Percentiles rank a stretch among this genome's conserved stretches.
phyloP scores from a whole-genome alignment of 1,139 yeast species.

The Wickerhamomyces sp. region DNA sequence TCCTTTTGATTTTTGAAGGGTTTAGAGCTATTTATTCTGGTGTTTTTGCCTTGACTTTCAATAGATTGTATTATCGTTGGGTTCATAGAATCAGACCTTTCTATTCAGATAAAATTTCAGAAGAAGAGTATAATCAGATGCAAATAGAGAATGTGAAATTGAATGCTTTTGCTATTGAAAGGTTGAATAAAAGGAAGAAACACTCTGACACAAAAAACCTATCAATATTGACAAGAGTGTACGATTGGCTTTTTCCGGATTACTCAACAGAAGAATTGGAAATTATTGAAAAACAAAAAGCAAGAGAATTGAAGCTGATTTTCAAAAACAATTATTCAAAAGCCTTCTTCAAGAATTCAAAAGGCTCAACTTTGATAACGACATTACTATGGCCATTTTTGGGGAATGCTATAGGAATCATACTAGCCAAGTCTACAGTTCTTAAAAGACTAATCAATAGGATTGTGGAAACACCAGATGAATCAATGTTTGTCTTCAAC shows the following conservation, averaged over 20 bases:
- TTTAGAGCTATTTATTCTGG: slow-evolving; percentile 36
- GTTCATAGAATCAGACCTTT: slow-evolving; percentile 26
- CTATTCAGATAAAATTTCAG: slow-evolving; percentile 17
- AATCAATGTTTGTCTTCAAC: slow-evolving; percentile 38
- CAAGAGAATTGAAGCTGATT: slow-evolving; percentile 24
- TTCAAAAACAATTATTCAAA: slow-evolving; percentile 28
- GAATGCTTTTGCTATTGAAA: slow-evolving; percentile 15
- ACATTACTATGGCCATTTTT: slow-evolving; percentile 35
- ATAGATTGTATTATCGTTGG: slow-evolving; percentile 40
- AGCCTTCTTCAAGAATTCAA: slow-evolving; percentile 20
- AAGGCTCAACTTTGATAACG: slow-evolving; percentile 21
- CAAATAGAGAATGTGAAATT: slow-evolving; percentile 21
- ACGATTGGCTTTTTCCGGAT: slow-evolving; percentile 8
- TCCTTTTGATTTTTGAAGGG: slow-evolving; percentile 24
- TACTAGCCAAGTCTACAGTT: slow-evolving; percentile 18
- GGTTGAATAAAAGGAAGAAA: not conserved
- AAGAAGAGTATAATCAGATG: slow-evolving; percentile 25
- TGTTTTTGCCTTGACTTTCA: slow-evolving; percentile 31
- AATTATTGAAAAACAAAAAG: slow-evolving; percentile 6
- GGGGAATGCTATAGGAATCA: slow-evolving; percentile 25
- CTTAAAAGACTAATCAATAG: slow-evolving; percentile 12
- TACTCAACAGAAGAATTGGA: slow-evolving; percentile 8
- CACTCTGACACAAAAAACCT: not conserved
- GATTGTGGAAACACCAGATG: slow-evolving; percentile 33
- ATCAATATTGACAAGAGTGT: slow-evolving; percentile 8